These are phyloP conservation scores for Penicillium silybi DNA, from an alignment of 495 filamentous ascomycete genomes.

Conservation along the genomic window DNA sequence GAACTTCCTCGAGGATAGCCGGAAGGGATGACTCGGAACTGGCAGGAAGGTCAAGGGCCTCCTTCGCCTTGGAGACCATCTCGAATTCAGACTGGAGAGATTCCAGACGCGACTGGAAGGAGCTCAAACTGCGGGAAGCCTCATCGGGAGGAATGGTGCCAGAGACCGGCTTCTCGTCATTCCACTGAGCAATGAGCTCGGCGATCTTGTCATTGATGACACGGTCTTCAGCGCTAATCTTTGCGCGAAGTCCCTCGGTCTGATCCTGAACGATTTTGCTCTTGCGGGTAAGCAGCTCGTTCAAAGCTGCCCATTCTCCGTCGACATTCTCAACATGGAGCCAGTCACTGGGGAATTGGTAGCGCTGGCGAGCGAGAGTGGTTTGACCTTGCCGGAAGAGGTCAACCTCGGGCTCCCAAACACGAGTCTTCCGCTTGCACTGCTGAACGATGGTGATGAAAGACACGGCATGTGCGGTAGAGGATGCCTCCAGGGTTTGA, in stretches of 20 bases:
- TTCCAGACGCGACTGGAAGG: constrained; percentile 78
- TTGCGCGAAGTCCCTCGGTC: constrained; percentile 90
- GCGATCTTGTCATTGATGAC: constrained; percentile 81
- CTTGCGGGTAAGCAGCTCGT: constrained; percentile 84
- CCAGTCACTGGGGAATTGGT: constrained; percentile 92
- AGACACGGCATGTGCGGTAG: constrained; percentile 91
- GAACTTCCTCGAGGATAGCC: constrained; percentile 88
- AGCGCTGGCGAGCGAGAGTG: constrained; percentile 80
- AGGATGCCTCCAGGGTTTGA: constrained; percentile 84
- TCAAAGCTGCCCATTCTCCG: constrained; percentile 85
- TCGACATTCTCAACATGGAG: constrained; percentile 91
- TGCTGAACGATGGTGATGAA: constrained; percentile 98
- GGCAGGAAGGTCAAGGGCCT: constrained; percentile 85
- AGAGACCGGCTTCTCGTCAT: constrained; percentile 92
- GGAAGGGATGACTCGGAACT: constrained; percentile 71
- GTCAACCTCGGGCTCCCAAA: constrained; percentile 93
- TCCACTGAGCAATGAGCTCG: constrained; percentile 81
- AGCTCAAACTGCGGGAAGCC: constrained; percentile 71
- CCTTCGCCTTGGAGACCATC: constrained; percentile 94
- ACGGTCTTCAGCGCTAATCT: constrained; percentile 91
- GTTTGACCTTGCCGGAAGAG: constrained; percentile 93
- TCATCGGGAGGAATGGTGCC: constrained; percentile 86
- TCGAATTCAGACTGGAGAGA: constrained; percentile 79
- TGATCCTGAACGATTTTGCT: constrained; percentile 93
- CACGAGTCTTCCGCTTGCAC: constrained; percentile 85